These are phyloP conservation scores for Podila epicladia DNA, from an alignment of 192 early-diverging fungal species.

Conservation along the genomic window DNA sequence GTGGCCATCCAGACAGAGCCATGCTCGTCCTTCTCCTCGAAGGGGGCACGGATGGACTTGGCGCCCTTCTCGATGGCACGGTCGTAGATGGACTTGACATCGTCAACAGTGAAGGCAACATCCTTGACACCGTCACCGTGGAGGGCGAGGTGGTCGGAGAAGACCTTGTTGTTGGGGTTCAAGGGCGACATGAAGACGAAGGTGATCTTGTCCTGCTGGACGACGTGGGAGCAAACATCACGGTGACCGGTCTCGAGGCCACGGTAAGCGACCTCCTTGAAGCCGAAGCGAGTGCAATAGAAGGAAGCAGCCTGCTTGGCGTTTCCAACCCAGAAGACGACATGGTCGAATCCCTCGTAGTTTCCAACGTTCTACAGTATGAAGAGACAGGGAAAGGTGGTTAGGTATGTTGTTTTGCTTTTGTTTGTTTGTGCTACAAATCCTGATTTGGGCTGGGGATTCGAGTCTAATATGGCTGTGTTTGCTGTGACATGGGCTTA, in stretches of 20 bases:
- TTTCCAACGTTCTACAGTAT: slow-evolving; percentile 56
- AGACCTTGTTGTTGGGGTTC: slow-evolving; percentile 78
- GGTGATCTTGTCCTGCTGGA: slow-evolving; percentile 79
- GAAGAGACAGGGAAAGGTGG: not conserved
- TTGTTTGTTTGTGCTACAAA: too few relatives aligned
- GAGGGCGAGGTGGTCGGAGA: slow-evolving; percentile 72
- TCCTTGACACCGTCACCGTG: slow-evolving; percentile 98
- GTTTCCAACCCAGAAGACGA: slow-evolving; percentile 59
- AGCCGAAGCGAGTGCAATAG: slow-evolving; percentile 94
- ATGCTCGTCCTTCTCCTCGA: slow-evolving; percentile 83
- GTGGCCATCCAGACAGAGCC: slow-evolving; percentile 95
- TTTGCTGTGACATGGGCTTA: not conserved
- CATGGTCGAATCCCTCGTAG: slow-evolving; percentile 70
- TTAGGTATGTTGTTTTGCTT: not conserved
- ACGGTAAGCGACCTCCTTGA: slow-evolving; percentile 91
- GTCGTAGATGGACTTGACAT: slow-evolving; percentile 80
- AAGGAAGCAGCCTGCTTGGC: slow-evolving; percentile 84
- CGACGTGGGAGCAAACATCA: slow-evolving; percentile 88
- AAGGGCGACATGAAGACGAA: slow-evolving; percentile 96
- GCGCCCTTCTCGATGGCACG: slow-evolving; percentile 90
- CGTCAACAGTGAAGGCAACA: slow-evolving; percentile 93
- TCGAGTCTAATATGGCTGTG: not conserved
- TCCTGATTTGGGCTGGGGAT: not conserved
- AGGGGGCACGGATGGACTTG: slow-evolving; percentile 77
- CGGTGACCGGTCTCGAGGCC: slow-evolving; percentile 96